These are phyloP conservation scores for Lunasporangiospora selenospora DNA, from an alignment of 192 early-diverging fungal species.

Conservation along the genomic window DNA sequence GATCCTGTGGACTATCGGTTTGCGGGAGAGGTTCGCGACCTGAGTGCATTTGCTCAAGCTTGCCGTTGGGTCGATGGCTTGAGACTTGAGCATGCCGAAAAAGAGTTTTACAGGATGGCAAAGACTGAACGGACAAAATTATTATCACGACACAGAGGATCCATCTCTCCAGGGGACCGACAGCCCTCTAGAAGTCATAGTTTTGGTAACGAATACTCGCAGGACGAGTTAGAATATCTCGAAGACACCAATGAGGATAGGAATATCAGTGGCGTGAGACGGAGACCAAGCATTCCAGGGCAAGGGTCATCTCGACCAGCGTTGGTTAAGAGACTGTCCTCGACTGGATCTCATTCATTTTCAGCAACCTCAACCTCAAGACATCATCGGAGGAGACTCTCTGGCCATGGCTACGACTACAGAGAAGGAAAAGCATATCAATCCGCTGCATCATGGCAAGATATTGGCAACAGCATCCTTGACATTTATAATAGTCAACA, in stretches of 20 bases:
- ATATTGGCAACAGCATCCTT: slow-evolving; percentile 37
- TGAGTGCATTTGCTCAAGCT: slow-evolving; percentile 54
- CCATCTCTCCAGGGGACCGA: slow-evolving; percentile 4
- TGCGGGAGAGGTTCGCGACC: slow-evolving; percentile 48
- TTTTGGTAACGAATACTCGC: slow-evolving; percentile 15
- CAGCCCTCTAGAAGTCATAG: slow-evolving; percentile 19
- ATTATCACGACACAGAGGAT: background rate
- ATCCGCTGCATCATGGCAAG: slow-evolving; percentile 16
- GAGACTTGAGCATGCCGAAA: slow-evolving; percentile 41
- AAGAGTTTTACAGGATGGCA: slow-evolving; percentile 23
- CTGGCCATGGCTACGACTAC: slow-evolving; percentile 11
- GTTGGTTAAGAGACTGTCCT: slow-evolving; percentile 8
- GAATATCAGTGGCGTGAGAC: background rate
- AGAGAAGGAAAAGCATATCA: slow-evolving; percentile 33
- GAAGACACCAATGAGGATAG: slow-evolving; percentile 8
- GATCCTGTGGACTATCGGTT: slow-evolving; percentile 62
- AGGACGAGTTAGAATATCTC: slow-evolving; percentile 15
- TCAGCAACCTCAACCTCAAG: background rate
- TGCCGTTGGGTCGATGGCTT: slow-evolving; percentile 46
- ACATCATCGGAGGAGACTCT: slow-evolving; percentile 15
- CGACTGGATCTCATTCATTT: slow-evolving; percentile 8
- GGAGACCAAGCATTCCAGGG: slow-evolving; percentile 3
- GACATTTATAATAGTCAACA: slow-evolving; percentile 47
- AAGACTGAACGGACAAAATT: background rate
- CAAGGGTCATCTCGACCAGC: slow-evolving; percentile 11